A percentile compares a stretch with the other conserved stretches of the same genome.
Evolutionary conservation across 352 stramenopile genomes (phyloP).

Genomic region (Pythium scleroteichum): DNA sequence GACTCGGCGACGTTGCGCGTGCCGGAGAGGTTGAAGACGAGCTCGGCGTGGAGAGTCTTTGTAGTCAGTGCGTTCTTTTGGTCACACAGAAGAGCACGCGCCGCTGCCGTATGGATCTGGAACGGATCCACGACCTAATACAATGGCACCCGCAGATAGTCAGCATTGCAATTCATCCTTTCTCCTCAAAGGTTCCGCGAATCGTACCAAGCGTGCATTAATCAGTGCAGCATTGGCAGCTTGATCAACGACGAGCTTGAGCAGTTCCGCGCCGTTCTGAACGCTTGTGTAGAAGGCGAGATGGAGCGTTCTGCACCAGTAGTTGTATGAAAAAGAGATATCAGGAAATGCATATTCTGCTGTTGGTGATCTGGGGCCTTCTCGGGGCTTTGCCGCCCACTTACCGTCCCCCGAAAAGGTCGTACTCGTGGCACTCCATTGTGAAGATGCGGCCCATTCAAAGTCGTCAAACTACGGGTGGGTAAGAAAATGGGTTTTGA

Average conservation of each 20-base stretch:
- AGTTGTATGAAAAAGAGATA: background rate
- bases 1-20: conserved; percentile 84
- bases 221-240: conserved; percentile 73
- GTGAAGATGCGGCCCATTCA: conserved; percentile 30
- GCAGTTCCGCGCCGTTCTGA: conserved; percentile 63
- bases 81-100: conserved; percentile 70
- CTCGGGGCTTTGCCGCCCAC: background rate
- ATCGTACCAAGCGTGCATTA: conserved; percentile 36
- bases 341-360: background rate
- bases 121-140: conserved; percentile 71
- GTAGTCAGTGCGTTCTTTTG: conserved; percentile 58
- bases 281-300: conserved; percentile 73
- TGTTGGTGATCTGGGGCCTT: background rate
- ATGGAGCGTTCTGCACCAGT: conserved; percentile 56
- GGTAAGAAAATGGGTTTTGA: too few relatives aligned
- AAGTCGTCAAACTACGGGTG: too few relatives aligned
- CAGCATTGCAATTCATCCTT: too few relatives aligned
- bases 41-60: conserved; percentile 76
- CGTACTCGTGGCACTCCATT: conserved; percentile 64
- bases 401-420: conserved; percentile 66
- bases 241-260: conserved; percentile 57
- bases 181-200: too few relatives aligned
- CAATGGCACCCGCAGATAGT: background rate
- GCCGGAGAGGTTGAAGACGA: conserved; percentile 86
- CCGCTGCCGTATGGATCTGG: conserved; percentile 71